Evolutionary conservation across 2,329 filamentous ascomycete species (phyloP).

Genomic region (Fusarium fracticaudum): DNA sequence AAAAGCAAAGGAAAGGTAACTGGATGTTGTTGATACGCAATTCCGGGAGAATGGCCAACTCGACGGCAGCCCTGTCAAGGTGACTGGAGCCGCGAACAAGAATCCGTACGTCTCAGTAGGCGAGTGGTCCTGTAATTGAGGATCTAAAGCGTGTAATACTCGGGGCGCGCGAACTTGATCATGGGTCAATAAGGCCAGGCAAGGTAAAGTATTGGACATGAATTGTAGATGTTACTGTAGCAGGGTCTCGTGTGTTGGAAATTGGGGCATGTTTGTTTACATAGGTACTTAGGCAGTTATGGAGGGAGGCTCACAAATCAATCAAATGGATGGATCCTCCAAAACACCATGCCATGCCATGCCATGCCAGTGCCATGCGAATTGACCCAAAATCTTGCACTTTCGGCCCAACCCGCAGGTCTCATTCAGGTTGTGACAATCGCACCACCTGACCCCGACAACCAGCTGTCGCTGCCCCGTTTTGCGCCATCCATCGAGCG

Average conservation of each 20-base stretch:
- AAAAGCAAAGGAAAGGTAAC: constrained; percentile 29
- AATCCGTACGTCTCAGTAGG: background rate
- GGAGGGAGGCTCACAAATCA: constrained; percentile 13
- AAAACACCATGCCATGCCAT: constrained; percentile 23
- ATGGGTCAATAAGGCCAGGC: constrained; percentile 6
- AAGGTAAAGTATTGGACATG: constrained; percentile 3
- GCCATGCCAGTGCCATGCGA: constrained; percentile 30
- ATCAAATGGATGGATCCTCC: constrained; percentile 24
- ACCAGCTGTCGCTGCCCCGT: constrained; percentile 38
- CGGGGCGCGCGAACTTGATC: constrained; percentile 11
- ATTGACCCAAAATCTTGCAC: constrained; percentile 26
- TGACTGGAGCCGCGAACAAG: constrained; percentile 3
- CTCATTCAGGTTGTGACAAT: constrained; percentile 33
- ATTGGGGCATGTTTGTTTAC: constrained; percentile 37
- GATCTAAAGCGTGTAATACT: constrained; percentile 13
- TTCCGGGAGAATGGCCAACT: background rate
- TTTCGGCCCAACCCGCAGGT: constrained; percentile 31
- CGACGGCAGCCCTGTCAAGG: background rate
- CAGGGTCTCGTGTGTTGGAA: constrained; percentile 10
- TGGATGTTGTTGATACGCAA: constrained; percentile 18
- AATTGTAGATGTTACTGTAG: constrained; percentile 16
- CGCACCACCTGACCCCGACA: constrained; percentile 38
- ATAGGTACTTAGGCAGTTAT: constrained; percentile 25
- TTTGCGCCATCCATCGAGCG: constrained; percentile 18
- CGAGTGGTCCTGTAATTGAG: constrained; percentile 13